Base-by-base conservation (phyloP, 148 eudicot genomes). In the Vaccinium darrowii region DNA sequence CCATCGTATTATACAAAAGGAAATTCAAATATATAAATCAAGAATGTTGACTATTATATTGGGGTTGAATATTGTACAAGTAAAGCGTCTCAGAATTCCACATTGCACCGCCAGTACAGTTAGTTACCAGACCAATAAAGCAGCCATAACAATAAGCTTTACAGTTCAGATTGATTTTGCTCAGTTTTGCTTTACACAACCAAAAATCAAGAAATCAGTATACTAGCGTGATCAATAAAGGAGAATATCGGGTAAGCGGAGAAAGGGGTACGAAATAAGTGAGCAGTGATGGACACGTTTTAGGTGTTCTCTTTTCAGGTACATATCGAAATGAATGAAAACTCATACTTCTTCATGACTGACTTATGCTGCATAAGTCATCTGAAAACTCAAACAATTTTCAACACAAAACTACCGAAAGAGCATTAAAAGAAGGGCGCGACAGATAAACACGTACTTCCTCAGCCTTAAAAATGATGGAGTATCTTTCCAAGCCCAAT, bases 391-490 rank as follows among this genome's bases (percentile, higher is more conserved):
- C 5, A 69, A 30, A 25, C 39, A 71, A 25, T 18, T 36, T 39
- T 72, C 52, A 54, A 50, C 7, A 21, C 4, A 83, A 53, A 36
- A 72, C 6, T 36, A 83, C 27, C 19, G 12, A 71, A 33, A 73
- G 33, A 71, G 79, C 60, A 81, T 49, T 62, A 53, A n/a, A 43
- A 60, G 39, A 69, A 57, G 83, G 74, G 13, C 8, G 0, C 49
- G 19, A 47, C 13, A 23, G 52, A 72, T 30, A 58, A 14, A 53
- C 33, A 85, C 91, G 21, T 90, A 95, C 99, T 91, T 95, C 98
- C 89, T 97, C 99, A 76, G 92, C 95, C 92, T 95, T 94, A 90
- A 97, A 95, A 87, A 49, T 54, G 60, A 94, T 90, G 65, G 89
- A 67, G 74, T 88, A 97, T 77, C 91, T 94, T 23, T 93, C 98